Base-by-base conservation (phyloP, 768 basidiomycete species). In the Tulasnella calospora region DNA sequence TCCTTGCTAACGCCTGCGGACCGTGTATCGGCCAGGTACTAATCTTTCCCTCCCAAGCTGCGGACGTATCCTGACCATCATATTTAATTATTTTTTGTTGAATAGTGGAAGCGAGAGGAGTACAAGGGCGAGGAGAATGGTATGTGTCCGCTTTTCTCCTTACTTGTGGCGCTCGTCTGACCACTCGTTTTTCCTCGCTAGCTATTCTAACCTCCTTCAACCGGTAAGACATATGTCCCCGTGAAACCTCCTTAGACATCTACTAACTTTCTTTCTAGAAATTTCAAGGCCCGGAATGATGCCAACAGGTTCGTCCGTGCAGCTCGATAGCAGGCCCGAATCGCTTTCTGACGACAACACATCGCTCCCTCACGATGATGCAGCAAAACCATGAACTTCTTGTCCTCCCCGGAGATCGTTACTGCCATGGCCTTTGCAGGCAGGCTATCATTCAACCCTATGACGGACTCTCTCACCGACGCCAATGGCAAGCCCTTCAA, bases 401-500 rank as follows among this genome's bases (percentile, higher is more conserved):
- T 99, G 78, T 95, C 97, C 10, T 98, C 96, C 5, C 98, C 98
- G 0, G 97, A 96, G 44, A 88, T 98, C 79, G 98, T 99, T 27
- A 99, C 98, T 30, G 98, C 98, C 0, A 95, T 97, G 94, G 91
- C 96, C 0, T 99, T 99, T 85, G 92, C 95, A 12, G 98, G 97
- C 51, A 92, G 90, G 83, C 88, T 99, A 61, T 91, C 94, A 15
- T 99, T 99, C 87, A 96, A 99, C 83, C 98, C 98, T 1, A 87
- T 92, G 82, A 92, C 90, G 23, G 98, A 99, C 84, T 86, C 89
- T 19, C 86, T 91, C 80, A 84, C 77, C 81, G 84, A 91, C 71
- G 89, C 92, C 71, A 89, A 91, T 55, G 98, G 97, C 33, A 86
- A 89, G 81, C 82, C 84, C 15, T 98, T 99, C 88, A 92, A 89